Evolutionary conservation across 2,329 filamentous ascomycete genomes (phyloP).

Genomic region (Leptodontidium sp.): DNA sequence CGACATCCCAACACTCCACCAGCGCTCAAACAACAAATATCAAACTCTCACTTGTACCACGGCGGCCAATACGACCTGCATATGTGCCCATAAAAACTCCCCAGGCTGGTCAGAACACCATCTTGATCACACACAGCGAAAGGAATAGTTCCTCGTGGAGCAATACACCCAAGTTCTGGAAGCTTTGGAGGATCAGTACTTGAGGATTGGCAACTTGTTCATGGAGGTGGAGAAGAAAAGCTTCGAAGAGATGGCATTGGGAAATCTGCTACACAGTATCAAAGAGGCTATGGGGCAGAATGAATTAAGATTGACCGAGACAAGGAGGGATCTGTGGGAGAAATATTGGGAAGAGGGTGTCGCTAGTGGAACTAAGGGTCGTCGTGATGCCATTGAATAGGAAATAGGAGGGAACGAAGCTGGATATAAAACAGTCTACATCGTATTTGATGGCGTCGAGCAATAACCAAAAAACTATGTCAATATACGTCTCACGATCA

Average conservation of each 20-base stretch:
- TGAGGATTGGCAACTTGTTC: background rate
- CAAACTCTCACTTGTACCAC: background rate
- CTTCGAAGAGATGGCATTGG: slow-evolving; percentile 18
- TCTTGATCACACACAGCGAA: slow-evolving; percentile 14
- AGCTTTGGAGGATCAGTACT: slow-evolving; percentile 17
- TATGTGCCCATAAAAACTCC: background rate
- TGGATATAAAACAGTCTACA: no score
- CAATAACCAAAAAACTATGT: no score
- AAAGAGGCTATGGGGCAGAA: slow-evolving; percentile 18
- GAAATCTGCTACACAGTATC: slow-evolving; percentile 2
- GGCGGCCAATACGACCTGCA: background rate
- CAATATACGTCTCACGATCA: no score
- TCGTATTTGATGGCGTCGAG: no score
- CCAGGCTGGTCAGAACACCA: slow-evolving; percentile 11
- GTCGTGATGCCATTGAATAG: no score
- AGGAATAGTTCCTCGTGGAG: slow-evolving; percentile 21
- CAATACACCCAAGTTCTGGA: slow-evolving; percentile 23
- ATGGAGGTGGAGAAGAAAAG: background rate
- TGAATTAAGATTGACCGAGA: slow-evolving; percentile 16
- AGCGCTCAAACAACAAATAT: no score
- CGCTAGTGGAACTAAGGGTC: background rate
- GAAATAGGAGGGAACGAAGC: no score
- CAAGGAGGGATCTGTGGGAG: slow-evolving; percentile 15
- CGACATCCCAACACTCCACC: no score
- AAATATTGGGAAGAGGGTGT: slow-evolving; percentile 10